Percentiles rank a stretch among this genome's conserved stretches.
Conservation (phyloP, 2,329 filamentous ascomycete genomes). For the Fusarium acutatum region DNA sequence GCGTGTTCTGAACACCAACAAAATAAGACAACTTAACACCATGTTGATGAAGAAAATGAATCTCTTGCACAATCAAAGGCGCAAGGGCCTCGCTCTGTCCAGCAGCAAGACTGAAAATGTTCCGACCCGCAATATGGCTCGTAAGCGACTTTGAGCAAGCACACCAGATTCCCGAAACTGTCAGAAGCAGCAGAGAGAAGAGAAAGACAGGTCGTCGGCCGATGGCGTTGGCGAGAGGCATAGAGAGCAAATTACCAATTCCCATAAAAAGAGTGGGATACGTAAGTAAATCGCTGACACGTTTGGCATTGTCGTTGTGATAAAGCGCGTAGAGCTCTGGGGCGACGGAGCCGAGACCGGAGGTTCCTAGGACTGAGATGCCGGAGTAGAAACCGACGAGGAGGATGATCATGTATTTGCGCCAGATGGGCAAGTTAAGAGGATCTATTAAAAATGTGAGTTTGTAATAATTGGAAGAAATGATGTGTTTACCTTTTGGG, state of each 20-base stretch:
- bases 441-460: not conserved
- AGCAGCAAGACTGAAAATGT: not conserved
- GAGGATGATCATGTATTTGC: slow-evolving; percentile 9
- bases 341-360: not conserved
- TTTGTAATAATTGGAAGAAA: accelerated
- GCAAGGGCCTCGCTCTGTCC: slow-evolving; percentile 6
- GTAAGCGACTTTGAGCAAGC: slow-evolving; percentile 4
- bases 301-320: not conserved
- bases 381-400: slow-evolving; percentile 12
- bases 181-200: not conserved
- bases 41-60: slow-evolving; percentile 1
- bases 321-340: not conserved
- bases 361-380: slow-evolving; percentile 6
- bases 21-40: not conserved
- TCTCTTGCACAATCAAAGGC: not conserved
- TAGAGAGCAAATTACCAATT: not conserved
- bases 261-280: slow-evolving; percentile 14
- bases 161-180: not conserved
- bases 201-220: slow-evolving; percentile 1
- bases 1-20: not conserved
- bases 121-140: not conserved
- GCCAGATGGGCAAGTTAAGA: not conserved
- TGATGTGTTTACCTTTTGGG: not conserved
- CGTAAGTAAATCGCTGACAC: not conserved
- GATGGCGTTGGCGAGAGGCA: not conserved